Conservation (phyloP, 2,329 filamentous ascomycete genomes). For the Cyphellophora europaea region DNA sequence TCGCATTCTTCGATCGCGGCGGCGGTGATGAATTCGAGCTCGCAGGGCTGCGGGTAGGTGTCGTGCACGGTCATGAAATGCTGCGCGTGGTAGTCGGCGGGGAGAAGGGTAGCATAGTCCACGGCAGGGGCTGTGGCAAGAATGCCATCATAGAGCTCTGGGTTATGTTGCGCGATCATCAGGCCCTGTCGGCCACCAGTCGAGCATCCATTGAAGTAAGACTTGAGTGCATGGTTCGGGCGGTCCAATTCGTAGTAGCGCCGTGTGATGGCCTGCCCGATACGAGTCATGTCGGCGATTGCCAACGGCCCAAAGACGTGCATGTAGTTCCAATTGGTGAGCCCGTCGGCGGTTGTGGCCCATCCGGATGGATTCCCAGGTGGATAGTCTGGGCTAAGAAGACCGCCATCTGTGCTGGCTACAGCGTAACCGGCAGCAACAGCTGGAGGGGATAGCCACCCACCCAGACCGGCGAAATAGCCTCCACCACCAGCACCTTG, state of each 20-base stretch:
- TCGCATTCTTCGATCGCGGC: conserved; percentile 25
- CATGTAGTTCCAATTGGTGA: conserved; percentile 24
- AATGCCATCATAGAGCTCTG: conserved; percentile 20
- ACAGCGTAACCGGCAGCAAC: conserved; percentile 12
- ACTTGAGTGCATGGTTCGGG: neutral
- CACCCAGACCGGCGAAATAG: conserved; percentile 6
- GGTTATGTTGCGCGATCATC: conserved; percentile 29
- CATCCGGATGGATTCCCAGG: conserved; percentile 1
- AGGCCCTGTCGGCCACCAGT: conserved; percentile 51
- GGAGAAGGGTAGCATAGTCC: conserved; percentile 20
- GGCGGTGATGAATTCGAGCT: conserved; percentile 25
- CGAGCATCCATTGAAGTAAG: conserved; percentile 51
- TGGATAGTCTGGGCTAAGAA: conserved; percentile 1
- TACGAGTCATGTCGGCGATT: conserved; percentile 24
- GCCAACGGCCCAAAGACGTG: conserved; percentile 25
- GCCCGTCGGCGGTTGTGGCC: conserved; percentile 19
- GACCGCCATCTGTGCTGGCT: conserved; percentile 16
- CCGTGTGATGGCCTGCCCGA: conserved; percentile 15
- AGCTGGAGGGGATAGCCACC: conserved; percentile 8
- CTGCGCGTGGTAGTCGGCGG: conserved; percentile 19
- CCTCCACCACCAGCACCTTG: conserved; percentile 31
- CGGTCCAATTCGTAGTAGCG: conserved; percentile 5
- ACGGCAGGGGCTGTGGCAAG: conserved; percentile 19
- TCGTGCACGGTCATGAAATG: conserved; percentile 17
- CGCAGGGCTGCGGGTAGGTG: conserved; percentile 23